Evolutionary conservation across 2,329 filamentous ascomycete genomes (phyloP).

Genomic region (Trichoderma harzianum): DNA sequence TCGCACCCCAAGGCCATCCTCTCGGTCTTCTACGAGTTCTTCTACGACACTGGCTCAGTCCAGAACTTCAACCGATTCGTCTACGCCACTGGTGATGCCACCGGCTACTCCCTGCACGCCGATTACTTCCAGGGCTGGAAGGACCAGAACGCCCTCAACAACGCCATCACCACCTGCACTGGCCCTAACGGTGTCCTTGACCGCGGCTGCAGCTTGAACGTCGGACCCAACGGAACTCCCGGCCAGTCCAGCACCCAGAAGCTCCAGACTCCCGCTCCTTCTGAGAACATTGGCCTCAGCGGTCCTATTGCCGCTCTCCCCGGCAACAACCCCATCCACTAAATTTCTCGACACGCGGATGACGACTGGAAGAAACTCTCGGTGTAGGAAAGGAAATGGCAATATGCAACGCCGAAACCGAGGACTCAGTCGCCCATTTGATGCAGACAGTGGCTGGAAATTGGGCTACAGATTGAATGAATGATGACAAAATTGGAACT

Average conservation of each 20-base stretch:
- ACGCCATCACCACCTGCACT: slow-evolving; percentile 28
- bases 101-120: slow-evolving; percentile 30
- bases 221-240: slow-evolving; percentile 24
- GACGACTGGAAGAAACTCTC: not conserved
- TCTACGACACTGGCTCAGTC: slow-evolving; percentile 39
- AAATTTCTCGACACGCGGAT: not conserved
- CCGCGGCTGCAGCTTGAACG: slow-evolving; percentile 27
- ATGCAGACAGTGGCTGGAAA: not conserved
- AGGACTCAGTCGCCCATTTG: not conserved
- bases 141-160: slow-evolving; percentile 27
- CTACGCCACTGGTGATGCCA: slow-evolving; percentile 28
- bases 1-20: slow-evolving; percentile 43
- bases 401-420: not conserved
- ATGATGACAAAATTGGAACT: not conserved
- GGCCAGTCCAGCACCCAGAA: slow-evolving; percentile 22
- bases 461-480: not conserved
- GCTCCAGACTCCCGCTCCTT: slow-evolving; percentile 23
- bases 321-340: slow-evolving; percentile 28
- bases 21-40: slow-evolving; percentile 45
- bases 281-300: slow-evolving; percentile 27
- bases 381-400: not conserved
- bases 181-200: slow-evolving; percentile 25
- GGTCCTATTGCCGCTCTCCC: slow-evolving; percentile 26
- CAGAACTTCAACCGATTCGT: slow-evolving; percentile 28
- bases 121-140: slow-evolving; percentile 32